Evolutionary conservation across 108 stramenopile species (phyloP).

Genomic region (Poteriospumella lacustris): DNA sequence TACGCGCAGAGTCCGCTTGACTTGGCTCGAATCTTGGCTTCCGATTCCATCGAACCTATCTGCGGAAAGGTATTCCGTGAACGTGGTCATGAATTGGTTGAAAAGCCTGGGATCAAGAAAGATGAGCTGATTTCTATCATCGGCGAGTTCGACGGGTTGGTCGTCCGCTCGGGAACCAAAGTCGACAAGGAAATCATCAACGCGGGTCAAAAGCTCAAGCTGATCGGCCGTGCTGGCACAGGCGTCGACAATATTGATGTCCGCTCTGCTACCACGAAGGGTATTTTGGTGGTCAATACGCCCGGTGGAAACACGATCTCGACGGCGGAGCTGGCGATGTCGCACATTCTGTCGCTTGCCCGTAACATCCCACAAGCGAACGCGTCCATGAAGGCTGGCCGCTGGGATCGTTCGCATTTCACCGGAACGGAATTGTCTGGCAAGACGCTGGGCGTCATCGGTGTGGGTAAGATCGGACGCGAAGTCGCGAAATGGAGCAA

Average conservation of each 20-base stretch:
- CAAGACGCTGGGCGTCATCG: constrained; percentile 87
- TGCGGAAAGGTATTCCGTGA: constrained; percentile 46
- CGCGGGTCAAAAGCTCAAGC: constrained; percentile 49
- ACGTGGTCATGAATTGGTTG: constrained; percentile 44
- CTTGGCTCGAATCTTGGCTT: constrained; percentile 42
- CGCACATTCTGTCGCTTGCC: constrained; percentile 71
- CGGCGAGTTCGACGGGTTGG: constrained; percentile 54
- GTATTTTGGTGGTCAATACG: constrained; percentile 93
- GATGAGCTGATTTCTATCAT: constrained; percentile 48
- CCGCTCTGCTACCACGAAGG: constrained; percentile 75
- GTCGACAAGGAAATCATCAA: constrained; percentile 45
- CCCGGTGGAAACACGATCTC: constrained; percentile 93
- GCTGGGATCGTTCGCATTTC: constrained; percentile 72
- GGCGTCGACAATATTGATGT: constrained; percentile 92
- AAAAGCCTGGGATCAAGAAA: constrained; percentile 50
- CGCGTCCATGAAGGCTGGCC: constrained; percentile 76
- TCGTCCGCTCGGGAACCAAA: constrained; percentile 55
- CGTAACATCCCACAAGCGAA: constrained; percentile 75
- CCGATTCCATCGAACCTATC: constrained; percentile 43
- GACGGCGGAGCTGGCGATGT: constrained; percentile 82
- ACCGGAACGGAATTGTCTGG: constrained; percentile 81
- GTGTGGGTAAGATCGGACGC: constrained; percentile 86
- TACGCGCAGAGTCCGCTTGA: background rate
- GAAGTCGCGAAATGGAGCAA: constrained; percentile 77
- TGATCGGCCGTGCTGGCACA: constrained; percentile 85